A percentile compares a stretch with the other conserved stretches of the same genome.
These are phyloP conservation scores for Macaranga tanarius DNA, from an alignment of 441 rosid genomes.

Conservation along the genomic window DNA sequence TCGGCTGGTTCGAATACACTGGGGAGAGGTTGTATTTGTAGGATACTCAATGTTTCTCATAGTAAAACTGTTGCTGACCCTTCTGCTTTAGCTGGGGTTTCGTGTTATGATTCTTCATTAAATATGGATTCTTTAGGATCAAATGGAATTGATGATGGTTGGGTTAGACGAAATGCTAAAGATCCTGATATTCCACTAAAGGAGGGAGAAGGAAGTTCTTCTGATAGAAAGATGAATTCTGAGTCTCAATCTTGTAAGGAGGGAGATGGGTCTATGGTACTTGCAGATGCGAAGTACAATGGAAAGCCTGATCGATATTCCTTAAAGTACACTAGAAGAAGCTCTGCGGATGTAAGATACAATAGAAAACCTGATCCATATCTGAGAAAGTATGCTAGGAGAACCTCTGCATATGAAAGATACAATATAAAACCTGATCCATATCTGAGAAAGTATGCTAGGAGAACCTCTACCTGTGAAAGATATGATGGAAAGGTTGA, in stretches of 20 bases:
- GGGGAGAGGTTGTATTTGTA: not conserved
- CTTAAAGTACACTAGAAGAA: slow-evolving; percentile 1
- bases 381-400: slow-evolving; percentile 24
- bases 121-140: slow-evolving; percentile 11
- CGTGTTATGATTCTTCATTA: slow-evolving; percentile 11
- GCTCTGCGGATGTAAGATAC: not conserved
- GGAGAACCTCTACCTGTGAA: not conserved
- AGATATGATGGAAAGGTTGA: not conserved
- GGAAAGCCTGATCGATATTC: not conserved
- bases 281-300: not conserved
- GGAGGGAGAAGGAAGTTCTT: slow-evolving; percentile 37
- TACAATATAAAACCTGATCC: slow-evolving; percentile 29
- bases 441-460: slow-evolving; percentile 22
- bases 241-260: slow-evolving; percentile 25
- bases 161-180: slow-evolving; percentile 11
- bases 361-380: not conserved
- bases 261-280: slow-evolving; percentile 15
- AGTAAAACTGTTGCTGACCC: not conserved
- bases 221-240: slow-evolving; percentile 27
- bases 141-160: not conserved
- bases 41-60: slow-evolving; percentile 6
- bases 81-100: not conserved
- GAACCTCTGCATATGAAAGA: slow-evolving; percentile 21
- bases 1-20: slow-evolving; percentile 1
- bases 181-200: slow-evolving; percentile 17